Percentiles rank a stretch among this genome's conserved stretches.
These are phyloP conservation scores for Kazachstania africana DNA, from an alignment of 805 yeast species.

Conservation along the genomic window DNA sequence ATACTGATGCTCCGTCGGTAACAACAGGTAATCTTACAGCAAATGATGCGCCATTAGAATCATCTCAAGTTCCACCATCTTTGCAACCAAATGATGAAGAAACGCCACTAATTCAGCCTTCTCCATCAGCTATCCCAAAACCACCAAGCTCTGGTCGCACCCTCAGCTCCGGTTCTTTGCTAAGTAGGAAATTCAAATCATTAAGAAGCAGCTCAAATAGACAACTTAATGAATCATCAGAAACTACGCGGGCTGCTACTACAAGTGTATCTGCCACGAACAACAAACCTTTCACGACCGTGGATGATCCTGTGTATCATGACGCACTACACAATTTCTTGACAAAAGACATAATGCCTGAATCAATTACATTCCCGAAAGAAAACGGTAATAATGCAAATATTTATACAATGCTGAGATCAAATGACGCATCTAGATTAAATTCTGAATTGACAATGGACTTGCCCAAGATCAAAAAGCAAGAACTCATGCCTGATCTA, in stretches of 20 bases:
- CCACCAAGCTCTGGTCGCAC: slow-evolving; percentile 5
- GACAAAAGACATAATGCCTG: background rate
- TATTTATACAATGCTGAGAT: slow-evolving; percentile 1
- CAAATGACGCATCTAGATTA: slow-evolving; percentile 1
- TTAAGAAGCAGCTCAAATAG: slow-evolving; percentile 7
- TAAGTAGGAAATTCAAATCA: slow-evolving; percentile 17
- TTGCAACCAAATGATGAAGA: background rate
- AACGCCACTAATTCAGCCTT: too few relatives aligned
- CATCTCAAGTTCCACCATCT: background rate
- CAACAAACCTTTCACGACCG: background rate
- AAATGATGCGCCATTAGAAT: background rate
- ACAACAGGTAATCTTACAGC: background rate
- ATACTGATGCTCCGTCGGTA: slow-evolving; percentile 2
- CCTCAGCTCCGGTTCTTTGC: slow-evolving; percentile 18
- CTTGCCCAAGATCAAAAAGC: slow-evolving; percentile 1
- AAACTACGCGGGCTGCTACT: slow-evolving; percentile 5
- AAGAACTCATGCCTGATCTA: slow-evolving; percentile 16
- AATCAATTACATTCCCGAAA: background rate
- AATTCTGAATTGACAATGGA: slow-evolving; percentile 1
- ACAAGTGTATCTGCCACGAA: slow-evolving; percentile 1
- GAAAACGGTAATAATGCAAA: background rate
- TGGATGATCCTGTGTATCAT: slow-evolving; percentile 1
- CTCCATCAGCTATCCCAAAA: background rate
- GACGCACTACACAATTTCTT: background rate
- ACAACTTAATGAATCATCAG: background rate